Conservation (phyloP, 2,329 filamentous ascomycete genomes). For the Cladosporium sp. region DNA sequence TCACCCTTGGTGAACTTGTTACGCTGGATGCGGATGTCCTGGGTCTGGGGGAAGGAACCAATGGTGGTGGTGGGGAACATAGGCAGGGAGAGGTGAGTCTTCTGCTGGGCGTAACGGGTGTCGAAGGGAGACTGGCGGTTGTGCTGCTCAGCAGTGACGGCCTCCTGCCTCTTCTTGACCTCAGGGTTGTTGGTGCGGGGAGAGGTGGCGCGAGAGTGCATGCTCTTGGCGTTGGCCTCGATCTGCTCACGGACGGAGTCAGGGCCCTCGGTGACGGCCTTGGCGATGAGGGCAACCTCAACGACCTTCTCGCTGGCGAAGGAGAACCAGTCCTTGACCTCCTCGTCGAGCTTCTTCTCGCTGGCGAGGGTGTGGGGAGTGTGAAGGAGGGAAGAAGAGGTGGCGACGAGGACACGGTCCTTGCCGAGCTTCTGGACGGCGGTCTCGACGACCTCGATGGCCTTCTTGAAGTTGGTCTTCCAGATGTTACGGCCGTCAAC, state of each 20-base stretch:
- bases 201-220: conserved; percentile 85
- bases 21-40: conserved; percentile 93
- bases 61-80: conserved; percentile 99
- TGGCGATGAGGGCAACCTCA: conserved; percentile 90
- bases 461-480: conserved; percentile 99
- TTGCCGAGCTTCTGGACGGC: conserved; percentile 95
- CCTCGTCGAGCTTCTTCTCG: conserved; percentile 96
- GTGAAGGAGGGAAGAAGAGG: conserved; percentile 96
- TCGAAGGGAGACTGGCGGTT: conserved; percentile 90
- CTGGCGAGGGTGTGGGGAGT: conserved; percentile 95
- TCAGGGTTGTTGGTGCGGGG: conserved; percentile 94
- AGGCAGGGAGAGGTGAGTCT: conserved; percentile 88
- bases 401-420: conserved; percentile 94
- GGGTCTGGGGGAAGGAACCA: conserved; percentile 98
- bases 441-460: conserved; percentile 84
- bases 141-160: conserved; percentile 80
- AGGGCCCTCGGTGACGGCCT: conserved; percentile 91
- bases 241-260: conserved; percentile 82
- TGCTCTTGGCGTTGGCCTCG: conserved; percentile 94
- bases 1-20: conserved; percentile 99
- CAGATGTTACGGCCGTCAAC: conserved; percentile 99
- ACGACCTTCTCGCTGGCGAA: conserved; percentile 93
- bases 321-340: conserved; percentile 97
- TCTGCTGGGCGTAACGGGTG: conserved; percentile 78
- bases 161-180: conserved; percentile 94